Evolutionary conservation across 2,329 filamentous ascomycete genomes (phyloP).

Genomic region (Lachnellula hyalina): DNA sequence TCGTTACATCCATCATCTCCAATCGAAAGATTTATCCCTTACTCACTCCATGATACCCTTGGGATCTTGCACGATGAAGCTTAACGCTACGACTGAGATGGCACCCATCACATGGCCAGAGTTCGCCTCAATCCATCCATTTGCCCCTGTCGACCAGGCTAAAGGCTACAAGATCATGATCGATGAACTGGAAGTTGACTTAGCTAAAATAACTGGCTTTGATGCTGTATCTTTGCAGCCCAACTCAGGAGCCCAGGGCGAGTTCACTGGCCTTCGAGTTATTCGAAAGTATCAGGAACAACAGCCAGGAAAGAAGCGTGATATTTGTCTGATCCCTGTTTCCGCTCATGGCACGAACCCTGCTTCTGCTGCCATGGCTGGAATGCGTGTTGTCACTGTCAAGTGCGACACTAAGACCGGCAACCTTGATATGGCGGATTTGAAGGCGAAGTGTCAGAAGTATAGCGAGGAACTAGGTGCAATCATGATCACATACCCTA

Average conservation of each 20-base stretch:
- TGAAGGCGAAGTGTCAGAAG: conserved; percentile 84
- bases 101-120: conserved; percentile 72
- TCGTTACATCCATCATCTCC: conserved; percentile 86
- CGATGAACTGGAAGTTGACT: conserved; percentile 65
- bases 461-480: conserved; percentile 80
- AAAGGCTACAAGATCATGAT: conserved; percentile 68
- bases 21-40: conserved; percentile 89
- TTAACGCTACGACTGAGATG: conserved; percentile 94
- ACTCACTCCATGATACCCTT: conserved; percentile 97
- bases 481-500: conserved; percentile 96
- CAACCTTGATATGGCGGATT: conserved; percentile 81
- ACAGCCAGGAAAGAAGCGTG: conserved; percentile 63
- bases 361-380: conserved; percentile 90
- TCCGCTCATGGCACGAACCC: conserved; percentile 96
- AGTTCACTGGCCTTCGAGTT: conserved; percentile 83
- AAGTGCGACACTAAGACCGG: conserved; percentile 85
- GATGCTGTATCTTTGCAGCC: conserved; percentile 85
- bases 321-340: conserved; percentile 90
- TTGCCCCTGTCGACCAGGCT: conserved; percentile 58
- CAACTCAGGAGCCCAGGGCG: conserved; percentile 93
- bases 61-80: conserved; percentile 97
- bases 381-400: conserved; percentile 87
- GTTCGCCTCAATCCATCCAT: conserved; percentile 78
- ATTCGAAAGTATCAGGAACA: conserved; percentile 81
- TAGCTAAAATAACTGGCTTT: conserved; percentile 83